Evolutionary conservation across 352 stramenopile species (phyloP).

Genomic region (Globisporangium irregulare): DNA sequence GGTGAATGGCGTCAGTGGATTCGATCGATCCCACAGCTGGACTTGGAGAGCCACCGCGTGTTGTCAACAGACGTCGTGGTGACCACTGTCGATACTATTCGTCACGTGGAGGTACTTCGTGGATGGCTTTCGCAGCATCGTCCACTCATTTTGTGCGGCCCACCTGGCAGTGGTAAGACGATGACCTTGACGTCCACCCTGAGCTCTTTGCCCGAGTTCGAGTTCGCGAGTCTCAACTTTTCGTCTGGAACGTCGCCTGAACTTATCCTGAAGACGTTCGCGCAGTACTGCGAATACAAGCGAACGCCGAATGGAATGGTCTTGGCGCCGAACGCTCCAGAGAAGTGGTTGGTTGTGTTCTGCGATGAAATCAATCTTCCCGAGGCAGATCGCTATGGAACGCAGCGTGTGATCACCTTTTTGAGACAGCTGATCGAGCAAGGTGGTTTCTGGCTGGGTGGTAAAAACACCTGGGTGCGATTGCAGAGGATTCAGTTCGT

Average conservation of each 20-base stretch:
- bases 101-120: slow-evolving; percentile 97
- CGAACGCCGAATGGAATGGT: slow-evolving; percentile 95
- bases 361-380: slow-evolving; percentile 99
- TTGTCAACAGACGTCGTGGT: slow-evolving; percentile 98
- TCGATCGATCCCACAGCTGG: slow-evolving; percentile 94
- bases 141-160: slow-evolving; percentile 97
- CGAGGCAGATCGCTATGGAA: slow-evolving; percentile 97
- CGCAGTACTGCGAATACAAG: slow-evolving; percentile 99
- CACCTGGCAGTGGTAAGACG: slow-evolving; percentile 98
- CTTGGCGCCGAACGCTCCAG: slow-evolving; percentile 91
- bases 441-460: slow-evolving; percentile 87
- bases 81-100: slow-evolving; percentile 98
- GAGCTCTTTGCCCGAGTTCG: slow-evolving; percentile 96
- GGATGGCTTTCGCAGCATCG: slow-evolving; percentile 96
- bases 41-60: slow-evolving; percentile 98
- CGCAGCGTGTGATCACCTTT: slow-evolving; percentile 99
- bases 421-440: slow-evolving; percentile 98
- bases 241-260: slow-evolving; percentile 97
- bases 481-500: slow-evolving; percentile 95
- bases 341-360: slow-evolving; percentile 99
- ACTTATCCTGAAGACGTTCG: slow-evolving; percentile 98
- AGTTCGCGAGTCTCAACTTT: slow-evolving; percentile 99
- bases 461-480: slow-evolving; percentile 90
- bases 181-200: slow-evolving; percentile 99
- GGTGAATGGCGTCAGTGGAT: slow-evolving; percentile 97